Evolutionary conservation across 768 basidiomycete species (phyloP).

Genomic region (Pilatotrama ljubarskyi): DNA sequence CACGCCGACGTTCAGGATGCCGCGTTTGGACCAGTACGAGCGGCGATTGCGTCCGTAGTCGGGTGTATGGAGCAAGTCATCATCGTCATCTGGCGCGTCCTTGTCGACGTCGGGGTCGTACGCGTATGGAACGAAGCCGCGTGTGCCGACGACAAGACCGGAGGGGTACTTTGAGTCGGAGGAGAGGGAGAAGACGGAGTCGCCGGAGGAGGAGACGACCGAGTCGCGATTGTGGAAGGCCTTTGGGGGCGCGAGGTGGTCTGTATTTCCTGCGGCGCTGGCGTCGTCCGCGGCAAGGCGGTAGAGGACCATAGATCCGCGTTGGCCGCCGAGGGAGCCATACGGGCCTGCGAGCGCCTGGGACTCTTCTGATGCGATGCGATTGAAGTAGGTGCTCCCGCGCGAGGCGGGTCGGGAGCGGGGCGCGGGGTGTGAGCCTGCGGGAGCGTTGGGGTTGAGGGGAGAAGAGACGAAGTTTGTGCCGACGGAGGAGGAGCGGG

Average conservation of each 20-base stretch:
- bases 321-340: constrained; percentile 32
- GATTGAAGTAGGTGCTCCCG: constrained; percentile 42
- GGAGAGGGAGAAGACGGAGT: constrained; percentile 49
- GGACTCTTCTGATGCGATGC: constrained; percentile 46
- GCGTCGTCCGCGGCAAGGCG: constrained; percentile 49
- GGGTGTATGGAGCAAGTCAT: constrained; percentile 75
- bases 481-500: constrained; percentile 30
- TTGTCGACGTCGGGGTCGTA: constrained; percentile 66
- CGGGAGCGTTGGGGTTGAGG: constrained; percentile 44
- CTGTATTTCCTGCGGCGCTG: constrained; percentile 12
- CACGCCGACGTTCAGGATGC: constrained; percentile 68
- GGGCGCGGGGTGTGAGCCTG: constrained; percentile 25
- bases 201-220: constrained; percentile 51
- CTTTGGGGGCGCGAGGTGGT: constrained; percentile 37
- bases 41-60: constrained; percentile 35
- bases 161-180: constrained; percentile 69
- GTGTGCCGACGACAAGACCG: constrained; percentile 30
- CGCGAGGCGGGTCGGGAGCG: constrained; percentile 43
- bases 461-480: constrained; percentile 51
- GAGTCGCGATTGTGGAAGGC: constrained; percentile 38
- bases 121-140: constrained; percentile 60
- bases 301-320: constrained; percentile 69
- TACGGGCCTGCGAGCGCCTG: constrained; percentile 40
- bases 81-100: constrained; percentile 59
- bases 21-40: constrained; percentile 46